Conservation (phyloP, 1,284 basidiomycete genomes). For the Trichosporon sp. region DNA sequence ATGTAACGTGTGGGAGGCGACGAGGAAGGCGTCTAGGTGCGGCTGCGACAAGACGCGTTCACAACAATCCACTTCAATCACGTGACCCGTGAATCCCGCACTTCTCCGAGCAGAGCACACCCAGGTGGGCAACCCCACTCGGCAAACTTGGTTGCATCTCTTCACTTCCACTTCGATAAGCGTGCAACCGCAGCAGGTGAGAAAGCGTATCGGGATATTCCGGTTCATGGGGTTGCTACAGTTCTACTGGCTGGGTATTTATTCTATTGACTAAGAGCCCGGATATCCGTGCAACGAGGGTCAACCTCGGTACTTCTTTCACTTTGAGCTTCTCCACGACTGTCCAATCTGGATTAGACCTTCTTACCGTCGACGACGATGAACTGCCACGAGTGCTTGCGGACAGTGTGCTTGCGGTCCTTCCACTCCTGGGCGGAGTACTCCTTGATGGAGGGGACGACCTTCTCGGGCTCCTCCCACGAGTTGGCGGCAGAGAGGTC, state of each 20-base stretch:
- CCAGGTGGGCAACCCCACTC: too few species aligned
- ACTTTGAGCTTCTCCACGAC: too few species aligned
- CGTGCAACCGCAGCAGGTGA: too few species aligned
- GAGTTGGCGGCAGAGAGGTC: constrained; percentile 25
- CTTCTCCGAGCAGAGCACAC: constrained; percentile 7
- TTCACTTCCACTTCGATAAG: too few species aligned
- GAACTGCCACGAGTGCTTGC: constrained; percentile 41
- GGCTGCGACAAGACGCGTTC: background rate
- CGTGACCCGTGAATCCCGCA: background rate
- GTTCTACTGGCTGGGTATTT: too few species aligned
- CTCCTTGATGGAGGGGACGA: constrained; percentile 27
- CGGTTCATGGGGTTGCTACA: too few species aligned
- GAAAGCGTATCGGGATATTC: too few species aligned
- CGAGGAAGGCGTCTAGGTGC: background rate
- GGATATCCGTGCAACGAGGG: too few species aligned
- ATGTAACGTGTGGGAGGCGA: background rate
- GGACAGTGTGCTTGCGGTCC: constrained; percentile 22
- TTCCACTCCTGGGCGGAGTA: constrained; percentile 24
- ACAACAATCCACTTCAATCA: background rate
- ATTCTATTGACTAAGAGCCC: too few species aligned
- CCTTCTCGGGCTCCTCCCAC: constrained; percentile 18
- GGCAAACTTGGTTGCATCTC: too few species aligned
- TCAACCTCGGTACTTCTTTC: too few species aligned
- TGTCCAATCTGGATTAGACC: background rate
- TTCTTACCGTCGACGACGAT: constrained; percentile 9